Evolutionary conservation across 768 basidiomycete species (phyloP).

Genomic region (Boletus tomentosulus): DNA sequence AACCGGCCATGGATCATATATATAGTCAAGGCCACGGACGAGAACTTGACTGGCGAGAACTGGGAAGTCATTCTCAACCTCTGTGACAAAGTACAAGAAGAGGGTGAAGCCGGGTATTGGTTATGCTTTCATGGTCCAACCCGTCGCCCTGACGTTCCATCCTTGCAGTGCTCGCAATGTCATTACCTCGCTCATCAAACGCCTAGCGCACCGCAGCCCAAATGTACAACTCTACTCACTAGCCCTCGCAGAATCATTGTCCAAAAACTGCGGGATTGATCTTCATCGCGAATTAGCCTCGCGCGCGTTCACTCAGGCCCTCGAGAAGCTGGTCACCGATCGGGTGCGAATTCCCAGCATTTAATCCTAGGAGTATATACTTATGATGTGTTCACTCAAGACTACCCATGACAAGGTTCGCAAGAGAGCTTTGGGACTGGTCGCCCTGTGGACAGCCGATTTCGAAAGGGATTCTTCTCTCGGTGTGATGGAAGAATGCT

Average conservation of each 20-base stretch:
- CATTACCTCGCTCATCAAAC: slow-evolving; percentile 80
- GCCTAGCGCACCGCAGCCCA: slow-evolving; percentile 88
- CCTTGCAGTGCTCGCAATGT: slow-evolving; percentile 77
- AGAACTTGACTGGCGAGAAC: slow-evolving; percentile 90
- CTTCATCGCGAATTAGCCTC: slow-evolving; percentile 86
- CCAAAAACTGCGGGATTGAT: slow-evolving; percentile 83
- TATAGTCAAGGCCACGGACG: slow-evolving; percentile 95
- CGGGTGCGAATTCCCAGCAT: slow-evolving; percentile 48
- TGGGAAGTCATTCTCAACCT: slow-evolving; percentile 93
- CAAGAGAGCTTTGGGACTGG: slow-evolving; percentile 61
- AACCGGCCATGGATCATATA: neutral
- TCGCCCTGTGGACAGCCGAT: slow-evolving; percentile 81
- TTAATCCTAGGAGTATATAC: neutral
- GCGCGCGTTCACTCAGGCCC: slow-evolving; percentile 82
- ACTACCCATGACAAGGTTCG: slow-evolving; percentile 92
- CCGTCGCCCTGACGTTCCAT: slow-evolving; percentile 14
- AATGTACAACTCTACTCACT: slow-evolving; percentile 96
- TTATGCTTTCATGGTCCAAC: neutral
- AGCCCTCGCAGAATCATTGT: slow-evolving; percentile 80
- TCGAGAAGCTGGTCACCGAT: slow-evolving; percentile 86
- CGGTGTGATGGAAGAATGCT: slow-evolving; percentile 89
- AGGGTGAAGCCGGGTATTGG: slow-evolving; percentile 78
- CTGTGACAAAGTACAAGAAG: slow-evolving; percentile 95
- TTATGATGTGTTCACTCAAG: slow-evolving; percentile 38
- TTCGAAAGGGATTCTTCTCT: slow-evolving; percentile 78